Evolutionary conservation across 768 basidiomycete genomes (phyloP), one percentile per base, ranked within the genome.

Genomic region (Suillus cothurnatus): DNA sequence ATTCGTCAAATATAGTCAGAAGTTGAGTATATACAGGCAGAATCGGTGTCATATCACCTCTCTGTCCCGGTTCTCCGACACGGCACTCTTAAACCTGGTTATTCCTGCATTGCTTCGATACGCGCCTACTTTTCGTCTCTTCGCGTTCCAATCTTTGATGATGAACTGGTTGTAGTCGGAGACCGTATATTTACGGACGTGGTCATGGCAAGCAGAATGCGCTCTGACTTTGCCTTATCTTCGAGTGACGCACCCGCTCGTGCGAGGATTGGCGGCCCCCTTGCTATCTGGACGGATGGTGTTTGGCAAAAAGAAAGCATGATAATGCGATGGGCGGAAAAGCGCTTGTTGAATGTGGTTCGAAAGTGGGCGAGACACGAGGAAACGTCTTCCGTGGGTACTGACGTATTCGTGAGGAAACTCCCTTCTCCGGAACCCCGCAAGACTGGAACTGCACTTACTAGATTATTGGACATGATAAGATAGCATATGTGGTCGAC

Each of bases 161-260:
- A 88, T 31, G 85, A 90, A 64, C 80, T 97, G 50, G 79, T 98
- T 63, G 77, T 98, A 45, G 89, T 99, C 15, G 97, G 97, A 0
- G 97, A 99, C 79, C 86, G 97, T 14, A 78, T 98, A 61, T 91
- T 97, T 71, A 99, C 97, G 0, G 97, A 99, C 74, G 79, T 95
- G 21, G 85, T 98, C 61, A 81, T 98, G 76, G 90, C 94, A 11
- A 90, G 92, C 70, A 87, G 94, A 41, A 88, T 95, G 81, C 61
- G 28, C 76, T 75, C 32, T 72, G 64, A 32, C 70, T 63, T 65
- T 71, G 49, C 39, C 64, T 52, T 39, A 55, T 58, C 34, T 56
- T 64, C 62, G 66, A 71, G 1, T 61, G 26, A 53, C 6, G 41
- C 23, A 34, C n/a, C 47, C 12, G n/a, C 64, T 31, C 26, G 28